phyloP scores from a whole-genome alignment of 345 rosid genomes.

The Populus deltoides region DNA sequence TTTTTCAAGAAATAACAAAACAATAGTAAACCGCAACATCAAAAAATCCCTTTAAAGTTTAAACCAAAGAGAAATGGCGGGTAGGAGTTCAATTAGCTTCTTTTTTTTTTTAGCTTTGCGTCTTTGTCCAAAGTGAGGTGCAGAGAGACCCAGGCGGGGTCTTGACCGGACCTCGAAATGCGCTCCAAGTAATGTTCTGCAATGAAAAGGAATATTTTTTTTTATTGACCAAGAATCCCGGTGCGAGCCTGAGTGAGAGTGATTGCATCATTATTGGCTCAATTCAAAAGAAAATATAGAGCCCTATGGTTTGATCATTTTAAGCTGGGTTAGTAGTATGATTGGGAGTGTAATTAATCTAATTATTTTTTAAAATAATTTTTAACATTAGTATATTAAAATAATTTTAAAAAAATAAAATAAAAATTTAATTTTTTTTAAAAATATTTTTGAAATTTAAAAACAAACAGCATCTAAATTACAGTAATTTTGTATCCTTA shows the following conservation, averaged over 20 bases:
- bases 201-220: not conserved
- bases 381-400: no score
- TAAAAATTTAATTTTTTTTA: no score
- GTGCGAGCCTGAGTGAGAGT: not conserved
- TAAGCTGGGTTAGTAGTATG: not conserved
- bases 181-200: constrained; percentile 10
- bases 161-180: constrained; percentile 15
- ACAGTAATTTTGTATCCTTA: not conserved
- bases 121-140: constrained; percentile 18
- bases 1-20: no score
- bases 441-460: no score
- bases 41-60: no score
- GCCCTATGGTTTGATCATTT: no score
- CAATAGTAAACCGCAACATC: no score
- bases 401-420: no score
- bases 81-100: constrained; percentile 3
- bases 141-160: not conserved
- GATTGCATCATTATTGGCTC: constrained; percentile 2
- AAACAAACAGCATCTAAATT: no score
- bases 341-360: no score
- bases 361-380: no score
- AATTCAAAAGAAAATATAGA: not conserved
- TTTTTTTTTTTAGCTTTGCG: not conserved
- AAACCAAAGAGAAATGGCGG: not conserved
- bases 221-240: constrained; percentile 21